Evolutionary conservation across 768 basidiomycete genomes (phyloP).

Genomic region (Leccinum pellstonianum): DNA sequence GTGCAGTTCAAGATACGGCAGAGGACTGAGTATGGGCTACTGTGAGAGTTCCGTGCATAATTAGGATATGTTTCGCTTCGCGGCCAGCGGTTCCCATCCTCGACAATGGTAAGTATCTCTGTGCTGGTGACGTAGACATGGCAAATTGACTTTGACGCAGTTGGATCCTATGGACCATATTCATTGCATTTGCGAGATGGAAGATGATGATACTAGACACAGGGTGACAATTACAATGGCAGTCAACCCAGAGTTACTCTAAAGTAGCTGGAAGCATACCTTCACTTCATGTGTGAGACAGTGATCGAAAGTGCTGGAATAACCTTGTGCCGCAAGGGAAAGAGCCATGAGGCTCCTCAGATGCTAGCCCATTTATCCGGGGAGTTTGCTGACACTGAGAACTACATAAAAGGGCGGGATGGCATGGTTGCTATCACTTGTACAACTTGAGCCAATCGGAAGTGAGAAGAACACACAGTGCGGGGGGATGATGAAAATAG

Average conservation of each 20-base stretch:
- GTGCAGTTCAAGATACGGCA: background rate
- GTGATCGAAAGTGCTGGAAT: background rate
- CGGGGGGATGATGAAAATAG: background rate
- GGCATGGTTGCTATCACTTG: background rate
- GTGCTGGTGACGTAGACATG: background rate
- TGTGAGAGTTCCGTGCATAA: conserved; percentile 4
- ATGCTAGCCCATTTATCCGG: background rate
- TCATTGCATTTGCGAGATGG: background rate
- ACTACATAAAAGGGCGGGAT: background rate
- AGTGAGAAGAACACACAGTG: background rate
- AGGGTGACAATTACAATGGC: background rate
- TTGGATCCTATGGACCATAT: background rate
- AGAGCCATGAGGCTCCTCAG: background rate
- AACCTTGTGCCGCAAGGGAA: background rate
- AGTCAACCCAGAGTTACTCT: background rate
- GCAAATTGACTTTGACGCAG: background rate
- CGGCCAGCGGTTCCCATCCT: background rate
- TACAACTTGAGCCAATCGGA: background rate
- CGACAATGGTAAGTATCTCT: no score
- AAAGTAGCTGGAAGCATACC: background rate
- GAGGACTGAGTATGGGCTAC: background rate
- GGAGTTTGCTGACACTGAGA: background rate
- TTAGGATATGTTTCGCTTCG: background rate
- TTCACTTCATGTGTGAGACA: conserved; percentile 1
- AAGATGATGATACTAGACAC: background rate